phyloP scores from a whole-genome alignment of 2,329 filamentous ascomycete species.

The Coleophoma crateriformis region DNA sequence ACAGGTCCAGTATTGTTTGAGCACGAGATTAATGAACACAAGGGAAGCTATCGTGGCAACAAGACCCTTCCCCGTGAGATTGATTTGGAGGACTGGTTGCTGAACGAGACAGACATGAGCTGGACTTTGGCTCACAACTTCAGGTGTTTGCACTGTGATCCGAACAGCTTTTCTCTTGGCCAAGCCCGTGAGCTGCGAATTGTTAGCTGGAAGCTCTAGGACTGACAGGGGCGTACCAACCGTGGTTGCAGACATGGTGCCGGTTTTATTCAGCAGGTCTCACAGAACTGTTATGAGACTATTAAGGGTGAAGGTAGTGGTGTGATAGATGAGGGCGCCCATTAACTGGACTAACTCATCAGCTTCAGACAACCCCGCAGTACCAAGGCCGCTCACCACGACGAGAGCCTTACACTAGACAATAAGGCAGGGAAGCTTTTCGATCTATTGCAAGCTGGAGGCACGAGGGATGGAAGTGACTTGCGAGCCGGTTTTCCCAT shows the following conservation, averaged over 20 bases:
- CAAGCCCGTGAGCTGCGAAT: slow-evolving; percentile 9
- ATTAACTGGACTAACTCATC: too few species aligned
- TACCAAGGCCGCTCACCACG: too few species aligned
- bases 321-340: too few species aligned
- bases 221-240: slow-evolving; percentile 73
- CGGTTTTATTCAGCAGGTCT: too few species aligned
- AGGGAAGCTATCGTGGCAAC: slow-evolving; percentile 45
- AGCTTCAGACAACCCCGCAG: too few species aligned
- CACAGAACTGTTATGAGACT: too few species aligned
- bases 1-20: slow-evolving; percentile 42
- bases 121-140: slow-evolving; percentile 10
- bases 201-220: slow-evolving; percentile 58
- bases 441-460: too few species aligned
- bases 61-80: slow-evolving; percentile 20
- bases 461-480: too few species aligned
- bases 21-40: slow-evolving; percentile 45
- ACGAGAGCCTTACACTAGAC: too few species aligned
- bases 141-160: slow-evolving; percentile 10
- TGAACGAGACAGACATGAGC: slow-evolving; percentile 14
- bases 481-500: too few species aligned
- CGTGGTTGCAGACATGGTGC: slow-evolving; percentile 62
- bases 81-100: slow-evolving; percentile 21
- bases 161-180: slow-evolving; percentile 9
- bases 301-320: too few species aligned
- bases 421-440: too few species aligned